Evolutionary conservation across 1,284 basidiomycete species (phyloP).

Genomic region (Sporisorium graminicola): DNA sequence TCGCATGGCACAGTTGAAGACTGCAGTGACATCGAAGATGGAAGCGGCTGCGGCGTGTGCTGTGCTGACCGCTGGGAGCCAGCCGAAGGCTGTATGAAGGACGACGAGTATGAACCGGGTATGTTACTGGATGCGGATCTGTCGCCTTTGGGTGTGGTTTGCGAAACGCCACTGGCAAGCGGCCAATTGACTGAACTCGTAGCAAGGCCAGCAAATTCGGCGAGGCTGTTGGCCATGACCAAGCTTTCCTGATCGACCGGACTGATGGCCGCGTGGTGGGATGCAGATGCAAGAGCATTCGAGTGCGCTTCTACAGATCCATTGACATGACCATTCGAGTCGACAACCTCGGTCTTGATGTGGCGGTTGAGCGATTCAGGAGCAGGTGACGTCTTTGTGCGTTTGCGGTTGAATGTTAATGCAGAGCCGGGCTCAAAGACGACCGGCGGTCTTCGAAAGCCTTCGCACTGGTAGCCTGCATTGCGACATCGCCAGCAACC

Average conservation of each 20-base stretch:
- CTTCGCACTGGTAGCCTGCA: constrained; percentile 50
- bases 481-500: constrained; percentile 50
- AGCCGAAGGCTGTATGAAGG: constrained; percentile 6
- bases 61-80: constrained; percentile 6
- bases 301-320: constrained; percentile 12
- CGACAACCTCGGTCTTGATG: constrained; percentile 27
- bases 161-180: not conserved
- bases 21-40: constrained; percentile 3
- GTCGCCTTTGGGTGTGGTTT: constrained; percentile 6
- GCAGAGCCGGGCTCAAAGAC: constrained; percentile 31
- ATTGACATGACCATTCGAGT: not conserved
- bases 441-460: constrained; percentile 31
- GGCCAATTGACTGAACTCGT: constrained; percentile 35
- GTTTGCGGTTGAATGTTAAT: constrained; percentile 11
- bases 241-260: constrained; percentile 16
- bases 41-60: not conserved
- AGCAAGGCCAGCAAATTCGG: constrained; percentile 38
- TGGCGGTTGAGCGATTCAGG: not conserved
- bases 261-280: not conserved
- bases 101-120: not conserved
- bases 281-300: constrained; percentile 2
- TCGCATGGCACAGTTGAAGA: constrained; percentile 19
- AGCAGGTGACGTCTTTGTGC: constrained; percentile 19
- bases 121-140: not conserved
- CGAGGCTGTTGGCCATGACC: constrained; percentile 33